Base-by-base conservation (phyloP, 1,284 basidiomycete genomes). In the Ustilago curta region DNA sequence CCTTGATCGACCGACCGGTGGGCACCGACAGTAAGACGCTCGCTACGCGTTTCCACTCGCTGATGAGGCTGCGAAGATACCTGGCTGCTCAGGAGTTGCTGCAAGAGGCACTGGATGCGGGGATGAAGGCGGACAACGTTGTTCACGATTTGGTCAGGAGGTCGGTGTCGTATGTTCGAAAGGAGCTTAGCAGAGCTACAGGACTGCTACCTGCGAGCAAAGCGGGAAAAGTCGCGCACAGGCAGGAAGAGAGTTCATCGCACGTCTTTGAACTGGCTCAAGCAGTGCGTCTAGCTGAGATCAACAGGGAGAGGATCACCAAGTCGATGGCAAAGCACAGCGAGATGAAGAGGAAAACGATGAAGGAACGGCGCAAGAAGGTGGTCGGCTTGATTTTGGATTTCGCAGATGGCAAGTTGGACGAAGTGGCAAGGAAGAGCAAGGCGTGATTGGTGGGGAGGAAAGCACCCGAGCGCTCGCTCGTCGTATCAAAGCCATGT, bases 51-150 rank as follows among this genome's bases (percentile, higher is more conserved):
- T 78, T 75, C 51, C 52, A 65, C 19, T 32, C 53, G 12, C 53
- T 75, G 21, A 71, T 71, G 59, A 35, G 52, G 2, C 58, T 53
- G 48, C 42, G 55, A 3, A 42, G 59, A 11, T 70, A 63, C 29
- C 52, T 78, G 12, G 64, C 54, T 1, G 76, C 76, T 3, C 76
- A 78, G 31, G 59, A 75, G 47, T 40, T 70, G 48, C 18, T 78
- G 23, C 39, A 69, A 14, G 19, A 35, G 5, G 61, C 76, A 4
- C 53, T 78, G 4, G 60, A 72, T 18, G 37, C 44, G 3, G 69
- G 72, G 2, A 31, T 75, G 40, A 14, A 40, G 16, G 12, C 53
- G 21, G 76, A 78, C 44, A 61, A 61, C 32, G 58, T 71, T 23
- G 18, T 72, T 18, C 61, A 66, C 23, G 59, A 68, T 39, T 27